A percentile compares a stretch with the other conserved stretches of the same genome.
Evolutionary conservation across 352 stramenopile genomes (phyloP).

Genomic region (Phytophthora sp.): DNA sequence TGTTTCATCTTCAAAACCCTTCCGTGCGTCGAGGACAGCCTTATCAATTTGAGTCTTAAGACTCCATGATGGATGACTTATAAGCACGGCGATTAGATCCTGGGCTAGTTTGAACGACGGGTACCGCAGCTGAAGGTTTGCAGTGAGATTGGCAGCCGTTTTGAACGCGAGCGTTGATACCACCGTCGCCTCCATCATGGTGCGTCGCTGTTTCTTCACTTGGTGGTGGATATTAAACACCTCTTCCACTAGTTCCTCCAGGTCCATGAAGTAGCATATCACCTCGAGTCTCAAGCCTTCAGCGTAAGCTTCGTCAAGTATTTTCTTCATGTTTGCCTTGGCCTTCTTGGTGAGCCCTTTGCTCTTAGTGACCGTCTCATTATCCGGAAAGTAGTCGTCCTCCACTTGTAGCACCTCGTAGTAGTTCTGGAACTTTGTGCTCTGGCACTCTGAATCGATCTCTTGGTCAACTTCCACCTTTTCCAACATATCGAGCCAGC

Average conservation of each 20-base stretch:
- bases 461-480: neutral
- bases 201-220: slow-evolving; percentile 32
- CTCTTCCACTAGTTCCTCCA: slow-evolving; percentile 14
- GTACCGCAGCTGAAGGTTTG: slow-evolving; percentile 25
- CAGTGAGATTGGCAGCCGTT: slow-evolving; percentile 2
- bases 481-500: neutral
- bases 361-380: no score
- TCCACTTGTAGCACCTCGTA: slow-evolving; percentile 25
- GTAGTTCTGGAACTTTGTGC: slow-evolving; percentile 19
- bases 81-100: no score
- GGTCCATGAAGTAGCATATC: slow-evolving; percentile 30
- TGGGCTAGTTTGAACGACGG: slow-evolving; percentile 11
- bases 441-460: neutral
- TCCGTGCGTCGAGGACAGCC: no score
- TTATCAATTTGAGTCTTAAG: no score
- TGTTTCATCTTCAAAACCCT: no score
- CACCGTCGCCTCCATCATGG: slow-evolving; percentile 32
- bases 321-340: no score
- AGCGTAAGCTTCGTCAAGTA: slow-evolving; percentile 28
- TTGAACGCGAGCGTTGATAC: slow-evolving; percentile 31
- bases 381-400: no score
- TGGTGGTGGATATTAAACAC: slow-evolving; percentile 23
- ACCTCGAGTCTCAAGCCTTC: slow-evolving; percentile 28
- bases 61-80: no score
- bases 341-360: no score